Percentiles rank a stretch among this genome's conserved stretches.
phyloP scores from a whole-genome alignment of 192 early-diverging fungal genomes.

The Coemansia sp. region DNA sequence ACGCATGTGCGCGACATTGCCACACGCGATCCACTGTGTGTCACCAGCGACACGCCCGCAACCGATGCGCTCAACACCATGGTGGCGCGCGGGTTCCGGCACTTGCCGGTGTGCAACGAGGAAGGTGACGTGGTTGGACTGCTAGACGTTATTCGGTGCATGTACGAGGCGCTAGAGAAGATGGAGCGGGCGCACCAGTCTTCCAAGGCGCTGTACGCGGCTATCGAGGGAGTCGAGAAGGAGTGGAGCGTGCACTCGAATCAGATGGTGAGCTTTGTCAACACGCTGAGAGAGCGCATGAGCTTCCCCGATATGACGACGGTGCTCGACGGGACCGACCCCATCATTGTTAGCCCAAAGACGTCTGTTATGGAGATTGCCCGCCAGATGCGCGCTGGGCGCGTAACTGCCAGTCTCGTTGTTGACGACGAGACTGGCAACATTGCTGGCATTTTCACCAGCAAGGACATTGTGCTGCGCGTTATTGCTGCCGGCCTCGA shows the following conservation, averaged over 20 bases:
- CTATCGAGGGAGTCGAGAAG: conserved; percentile 76
- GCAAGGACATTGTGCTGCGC: conserved; percentile 85
- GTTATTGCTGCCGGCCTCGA: conserved; percentile 87
- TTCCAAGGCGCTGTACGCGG: conserved; percentile 77
- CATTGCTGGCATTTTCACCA: conserved; percentile 91
- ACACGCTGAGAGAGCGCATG: conserved; percentile 77
- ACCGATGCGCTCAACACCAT: conserved; percentile 81
- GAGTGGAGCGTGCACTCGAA: conserved; percentile 74
- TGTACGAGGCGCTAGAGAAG: conserved; percentile 82
- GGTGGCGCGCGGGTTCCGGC: conserved; percentile 81
- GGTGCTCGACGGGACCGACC: conserved; percentile 69
- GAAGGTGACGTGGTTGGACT: conserved; percentile 83
- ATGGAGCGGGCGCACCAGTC: conserved; percentile 84
- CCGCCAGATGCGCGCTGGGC: conserved; percentile 68
- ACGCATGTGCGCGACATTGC: conserved; percentile 84
- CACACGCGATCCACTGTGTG: conserved; percentile 89
- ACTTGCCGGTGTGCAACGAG: conserved; percentile 84
- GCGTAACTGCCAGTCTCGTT: conserved; percentile 75
- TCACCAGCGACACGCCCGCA: conserved; percentile 76
- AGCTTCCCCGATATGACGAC: conserved; percentile 87
- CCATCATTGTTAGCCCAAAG: conserved; percentile 63
- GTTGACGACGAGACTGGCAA: conserved; percentile 62
- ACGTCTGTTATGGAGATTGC: conserved; percentile 74
- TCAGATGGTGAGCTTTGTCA: conserved; percentile 72
- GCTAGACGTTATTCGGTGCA: conserved; percentile 83